A percentile compares a stretch with the other conserved stretches of the same genome.
Evolutionary conservation across 495 filamentous ascomycete genomes (phyloP).

Genomic region (Aspergillus incahuasiensis): DNA sequence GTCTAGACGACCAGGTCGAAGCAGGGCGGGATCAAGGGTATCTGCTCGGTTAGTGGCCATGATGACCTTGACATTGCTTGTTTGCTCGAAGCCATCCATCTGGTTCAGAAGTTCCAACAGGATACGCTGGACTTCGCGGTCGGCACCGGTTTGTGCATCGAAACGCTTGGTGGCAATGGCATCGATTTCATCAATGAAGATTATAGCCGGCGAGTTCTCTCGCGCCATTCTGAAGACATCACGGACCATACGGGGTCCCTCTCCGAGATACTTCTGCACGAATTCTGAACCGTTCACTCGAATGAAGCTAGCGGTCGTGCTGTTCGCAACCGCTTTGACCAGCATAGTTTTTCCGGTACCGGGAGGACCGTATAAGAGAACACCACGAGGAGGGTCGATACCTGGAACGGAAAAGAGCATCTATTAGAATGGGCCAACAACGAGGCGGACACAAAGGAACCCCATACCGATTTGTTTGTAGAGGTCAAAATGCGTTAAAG

Average conservation of each 20-base stretch:
- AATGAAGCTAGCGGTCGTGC: slow-evolving; percentile 97
- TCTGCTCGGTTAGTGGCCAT: slow-evolving; percentile 99
- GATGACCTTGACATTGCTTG: slow-evolving; percentile 98
- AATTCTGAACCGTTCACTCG: slow-evolving; percentile 97
- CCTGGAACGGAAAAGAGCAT: slow-evolving; percentile 44
- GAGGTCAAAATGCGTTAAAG: slow-evolving; percentile 93
- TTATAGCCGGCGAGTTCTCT: slow-evolving; percentile 96
- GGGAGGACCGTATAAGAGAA: slow-evolving; percentile 91
- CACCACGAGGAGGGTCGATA: slow-evolving; percentile 95
- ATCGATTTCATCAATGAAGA: slow-evolving; percentile 99
- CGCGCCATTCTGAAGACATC: slow-evolving; percentile 99
- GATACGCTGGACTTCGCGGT: slow-evolving; percentile 97
- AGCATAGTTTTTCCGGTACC: slow-evolving; percentile 99
- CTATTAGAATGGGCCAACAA: background rate
- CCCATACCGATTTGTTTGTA: slow-evolving; percentile 85
- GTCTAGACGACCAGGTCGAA: slow-evolving; percentile 92
- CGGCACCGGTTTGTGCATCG: slow-evolving; percentile 95
- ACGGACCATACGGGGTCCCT: slow-evolving; percentile 96
- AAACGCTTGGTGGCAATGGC: slow-evolving; percentile 99
- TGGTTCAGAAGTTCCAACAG: slow-evolving; percentile 95
- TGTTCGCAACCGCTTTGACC: slow-evolving; percentile 97
- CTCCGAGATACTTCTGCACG: slow-evolving; percentile 96
- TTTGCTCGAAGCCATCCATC: slow-evolving; percentile 99
- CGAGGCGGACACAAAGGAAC: background rate
- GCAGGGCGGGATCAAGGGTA: slow-evolving; percentile 88